These are phyloP conservation scores for Tetrapisispora nanseiensis DNA, from an alignment of 805 yeast species.

Conservation along the genomic window DNA sequence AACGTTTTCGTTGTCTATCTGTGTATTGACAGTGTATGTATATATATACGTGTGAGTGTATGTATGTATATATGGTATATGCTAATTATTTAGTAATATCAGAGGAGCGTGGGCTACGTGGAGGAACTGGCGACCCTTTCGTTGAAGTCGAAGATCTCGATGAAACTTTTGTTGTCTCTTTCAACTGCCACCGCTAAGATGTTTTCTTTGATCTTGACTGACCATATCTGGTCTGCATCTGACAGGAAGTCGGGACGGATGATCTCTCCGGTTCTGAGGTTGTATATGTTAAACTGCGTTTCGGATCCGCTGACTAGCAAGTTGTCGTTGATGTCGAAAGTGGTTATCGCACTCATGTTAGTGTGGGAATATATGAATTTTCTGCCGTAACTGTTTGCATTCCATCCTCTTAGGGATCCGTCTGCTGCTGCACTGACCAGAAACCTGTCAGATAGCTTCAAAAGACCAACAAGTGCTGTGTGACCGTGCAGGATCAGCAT, in stretches of 20 bases:
- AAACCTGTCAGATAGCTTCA: conserved; percentile 64
- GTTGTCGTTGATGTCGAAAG: conserved; percentile 82
- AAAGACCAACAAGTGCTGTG: conserved; percentile 77
- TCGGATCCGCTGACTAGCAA: conserved; percentile 84
- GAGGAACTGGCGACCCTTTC: not conserved
- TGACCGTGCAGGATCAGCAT: conserved; percentile 74
- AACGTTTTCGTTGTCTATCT: no score
- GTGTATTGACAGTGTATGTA: no score
- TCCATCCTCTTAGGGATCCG: conserved; percentile 85
- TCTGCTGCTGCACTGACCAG: conserved; percentile 95
- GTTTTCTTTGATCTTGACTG: conserved; percentile 74
- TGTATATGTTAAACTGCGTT: conserved; percentile 80
- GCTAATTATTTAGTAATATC: no score
- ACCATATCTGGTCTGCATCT: conserved; percentile 89
- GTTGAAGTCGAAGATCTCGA: conserved; percentile 81
- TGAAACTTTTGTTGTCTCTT: conserved; percentile 54
- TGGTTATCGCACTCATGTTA: conserved; percentile 86
- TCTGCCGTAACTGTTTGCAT: conserved; percentile 64
- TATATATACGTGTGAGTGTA: no score
- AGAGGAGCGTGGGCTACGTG: no score
- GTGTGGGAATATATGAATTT: conserved; percentile 54
- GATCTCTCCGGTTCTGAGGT: conserved; percentile 64
- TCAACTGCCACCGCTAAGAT: conserved; percentile 90
- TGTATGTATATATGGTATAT: not conserved
- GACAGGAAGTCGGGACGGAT: conserved; percentile 59